These are phyloP conservation scores for Meyerozyma elateridarum DNA, from an alignment of 1,139 yeast species.

Conservation along the genomic window DNA sequence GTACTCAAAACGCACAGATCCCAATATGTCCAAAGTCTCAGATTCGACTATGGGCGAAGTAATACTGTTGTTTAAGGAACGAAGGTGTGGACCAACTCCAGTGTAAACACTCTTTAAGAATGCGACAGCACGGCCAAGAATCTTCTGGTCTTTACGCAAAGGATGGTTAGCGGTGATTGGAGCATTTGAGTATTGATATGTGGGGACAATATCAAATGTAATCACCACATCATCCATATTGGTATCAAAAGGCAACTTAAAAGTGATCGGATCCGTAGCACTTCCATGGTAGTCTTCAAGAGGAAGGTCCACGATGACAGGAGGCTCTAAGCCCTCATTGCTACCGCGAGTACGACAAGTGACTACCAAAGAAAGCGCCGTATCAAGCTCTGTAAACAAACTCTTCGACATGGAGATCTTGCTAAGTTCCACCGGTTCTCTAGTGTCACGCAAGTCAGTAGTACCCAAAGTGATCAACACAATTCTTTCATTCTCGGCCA, in stretches of 20 bases:
- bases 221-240: slow-evolving; percentile 55
- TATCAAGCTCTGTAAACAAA: slow-evolving; percentile 78
- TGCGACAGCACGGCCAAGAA: slow-evolving; percentile 86
- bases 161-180: slow-evolving; percentile 5
- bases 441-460: slow-evolving; percentile 63
- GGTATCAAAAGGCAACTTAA: slow-evolving; percentile 51
- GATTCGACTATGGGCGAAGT: slow-evolving; percentile 79
- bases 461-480: slow-evolving; percentile 81
- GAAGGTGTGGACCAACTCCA: slow-evolving; percentile 63
- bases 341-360: slow-evolving; percentile 46
- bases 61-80: slow-evolving; percentile 63
- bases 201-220: slow-evolving; percentile 88
- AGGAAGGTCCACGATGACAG: slow-evolving; percentile 74
- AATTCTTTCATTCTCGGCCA: slow-evolving; percentile 60
- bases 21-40: slow-evolving; percentile 68
- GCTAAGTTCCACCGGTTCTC: slow-evolving; percentile 65
- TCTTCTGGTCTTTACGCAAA: slow-evolving; percentile 29
- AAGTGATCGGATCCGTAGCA: slow-evolving; percentile 78
- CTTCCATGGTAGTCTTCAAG: slow-evolving; percentile 73
- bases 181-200: slow-evolving; percentile 49
- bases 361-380: slow-evolving; percentile 76
- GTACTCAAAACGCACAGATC: slow-evolving; percentile 72
- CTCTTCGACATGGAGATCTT: slow-evolving; percentile 71
- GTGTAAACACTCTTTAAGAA: slow-evolving; percentile 61
- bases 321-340: slow-evolving; percentile 51